A percentile compares a stretch with the other conserved stretches of the same genome.
phyloP scores from a whole-genome alignment of 768 basidiomycete species.

The Naganishia onofrii region DNA sequence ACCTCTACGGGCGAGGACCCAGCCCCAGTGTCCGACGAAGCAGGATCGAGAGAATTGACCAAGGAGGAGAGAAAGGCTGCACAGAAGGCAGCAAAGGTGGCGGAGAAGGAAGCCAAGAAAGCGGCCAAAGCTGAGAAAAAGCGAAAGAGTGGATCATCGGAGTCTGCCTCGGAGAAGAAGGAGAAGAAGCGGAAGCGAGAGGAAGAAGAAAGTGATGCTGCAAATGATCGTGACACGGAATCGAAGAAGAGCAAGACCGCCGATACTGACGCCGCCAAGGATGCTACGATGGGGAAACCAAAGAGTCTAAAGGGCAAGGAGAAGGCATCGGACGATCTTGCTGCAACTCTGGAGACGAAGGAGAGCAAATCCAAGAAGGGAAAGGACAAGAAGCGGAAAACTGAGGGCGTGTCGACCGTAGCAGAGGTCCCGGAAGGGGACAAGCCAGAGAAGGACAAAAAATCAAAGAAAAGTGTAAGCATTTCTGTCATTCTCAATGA shows the following conservation, averaged over 20 bases:
- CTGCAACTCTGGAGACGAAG: constrained; percentile 26
- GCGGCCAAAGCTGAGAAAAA: constrained; percentile 25
- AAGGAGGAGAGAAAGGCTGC: constrained; percentile 27
- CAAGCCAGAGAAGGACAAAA: constrained; percentile 18
- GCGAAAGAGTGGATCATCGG: not conserved
- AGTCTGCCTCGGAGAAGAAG: not conserved
- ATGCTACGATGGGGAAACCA: not conserved
- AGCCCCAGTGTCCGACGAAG: not conserved
- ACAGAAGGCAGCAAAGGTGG: constrained; percentile 8
- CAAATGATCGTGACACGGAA: not conserved
- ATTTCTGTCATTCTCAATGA: not conserved
- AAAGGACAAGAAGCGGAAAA: not conserved
- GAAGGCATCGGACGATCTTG: constrained; percentile 18
- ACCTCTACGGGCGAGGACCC: constrained; percentile 15
- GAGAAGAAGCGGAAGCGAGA: constrained; percentile 17
- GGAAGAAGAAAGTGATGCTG: not conserved
- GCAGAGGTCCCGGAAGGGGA: not conserved
- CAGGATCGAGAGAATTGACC: not conserved
- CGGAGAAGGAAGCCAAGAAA: constrained; percentile 18
- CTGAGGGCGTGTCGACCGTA: not conserved
- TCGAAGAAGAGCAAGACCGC: not conserved
- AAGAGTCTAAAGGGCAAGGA: constrained; percentile 28
- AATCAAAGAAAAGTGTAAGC: constrained; percentile 9
- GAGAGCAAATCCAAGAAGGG: constrained; percentile 21
- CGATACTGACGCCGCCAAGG: not conserved